phyloP scores from a whole-genome alignment of 1,139 yeast species.

The Pichia sp. region DNA sequence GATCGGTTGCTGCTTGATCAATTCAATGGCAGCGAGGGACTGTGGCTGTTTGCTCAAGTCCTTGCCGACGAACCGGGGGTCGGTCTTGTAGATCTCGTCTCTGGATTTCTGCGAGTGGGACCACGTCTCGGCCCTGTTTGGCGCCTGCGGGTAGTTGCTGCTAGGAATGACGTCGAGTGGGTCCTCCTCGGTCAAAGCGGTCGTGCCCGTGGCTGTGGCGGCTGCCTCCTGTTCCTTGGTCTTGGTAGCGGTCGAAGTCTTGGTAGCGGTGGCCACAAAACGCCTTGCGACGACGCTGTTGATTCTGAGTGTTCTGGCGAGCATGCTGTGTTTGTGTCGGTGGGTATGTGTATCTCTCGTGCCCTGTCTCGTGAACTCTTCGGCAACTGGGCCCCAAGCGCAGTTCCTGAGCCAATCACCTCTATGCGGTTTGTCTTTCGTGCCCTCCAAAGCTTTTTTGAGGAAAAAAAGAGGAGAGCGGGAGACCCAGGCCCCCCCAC shows the following conservation, averaged over 20 bases:
- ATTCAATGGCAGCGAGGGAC: slow-evolving; percentile 81
- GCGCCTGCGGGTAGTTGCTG: slow-evolving; percentile 51
- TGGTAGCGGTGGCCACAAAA: slow-evolving; percentile 21
- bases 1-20: slow-evolving; percentile 72
- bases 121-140: slow-evolving; percentile 71
- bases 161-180: slow-evolving; percentile 26
- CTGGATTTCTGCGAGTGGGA: slow-evolving; percentile 64
- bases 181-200: slow-evolving; percentile 11
- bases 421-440: neutral
- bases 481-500: neutral
- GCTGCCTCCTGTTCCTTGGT: neutral
- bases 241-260: slow-evolving; percentile 14
- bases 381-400: no score
- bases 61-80: slow-evolving; percentile 70
- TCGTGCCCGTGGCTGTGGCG: neutral
- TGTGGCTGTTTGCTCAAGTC: slow-evolving; percentile 68
- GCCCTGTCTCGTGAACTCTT: no score
- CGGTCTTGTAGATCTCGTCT: slow-evolving; percentile 48
- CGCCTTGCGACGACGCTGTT: slow-evolving; percentile 12
- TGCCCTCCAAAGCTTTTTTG: neutral
- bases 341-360: no score
- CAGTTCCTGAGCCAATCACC: neutral
- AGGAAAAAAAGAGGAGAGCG: neutral
- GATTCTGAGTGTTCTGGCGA: slow-evolving; percentile 5
- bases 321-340: neutral